phyloP scores from a whole-genome alignment of 345 rosid species.

The Boechera divaricarpa region DNA sequence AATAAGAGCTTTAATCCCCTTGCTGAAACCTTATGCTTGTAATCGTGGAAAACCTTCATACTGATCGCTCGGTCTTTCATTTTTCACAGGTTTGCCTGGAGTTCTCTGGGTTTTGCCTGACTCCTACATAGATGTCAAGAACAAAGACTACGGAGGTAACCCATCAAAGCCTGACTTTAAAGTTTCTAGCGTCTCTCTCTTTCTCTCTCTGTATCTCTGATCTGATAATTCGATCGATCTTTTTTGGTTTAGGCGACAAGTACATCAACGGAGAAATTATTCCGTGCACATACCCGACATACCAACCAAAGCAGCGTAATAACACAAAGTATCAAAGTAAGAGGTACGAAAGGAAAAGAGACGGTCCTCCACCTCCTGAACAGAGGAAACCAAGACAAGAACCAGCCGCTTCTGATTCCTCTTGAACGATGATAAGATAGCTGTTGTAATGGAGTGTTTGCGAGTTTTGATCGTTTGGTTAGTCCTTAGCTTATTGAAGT shows the following conservation, averaged over 20 bases:
- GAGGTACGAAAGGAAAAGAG: conserved; percentile 82
- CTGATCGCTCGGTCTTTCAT: neutral
- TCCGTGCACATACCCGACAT: conserved; percentile 90
- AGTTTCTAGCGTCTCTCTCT: neutral
- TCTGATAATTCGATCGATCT: conserved; percentile 8
- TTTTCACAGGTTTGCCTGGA: conserved; percentile 87
- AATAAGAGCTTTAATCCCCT: neutral
- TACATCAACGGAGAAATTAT: conserved; percentile 93
- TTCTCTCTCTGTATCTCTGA: neutral
- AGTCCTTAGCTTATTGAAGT: conserved; percentile 34
- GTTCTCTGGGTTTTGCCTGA: conserved; percentile 98
- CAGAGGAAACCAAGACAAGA: conserved; percentile 66
- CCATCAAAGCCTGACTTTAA: conserved; percentile 9
- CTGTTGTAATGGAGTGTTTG: neutral
- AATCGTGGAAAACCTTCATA: neutral
- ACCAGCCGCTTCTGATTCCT: conserved; percentile 55
- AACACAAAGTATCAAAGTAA: conserved; percentile 62
- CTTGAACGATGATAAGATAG: conserved; percentile 36
- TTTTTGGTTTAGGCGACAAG: conserved; percentile 68
- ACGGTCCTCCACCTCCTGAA: conserved; percentile 85
- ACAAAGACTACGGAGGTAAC: conserved; percentile 98
- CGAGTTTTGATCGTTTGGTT: conserved; percentile 36
- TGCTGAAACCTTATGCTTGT: conserved; percentile 6
- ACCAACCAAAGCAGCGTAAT: conserved; percentile 81
- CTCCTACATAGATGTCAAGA: conserved; percentile 93